Base-by-base conservation (phyloP, 495 filamentous ascomycete genomes). In the Aspergillus indologenus region DNA sequence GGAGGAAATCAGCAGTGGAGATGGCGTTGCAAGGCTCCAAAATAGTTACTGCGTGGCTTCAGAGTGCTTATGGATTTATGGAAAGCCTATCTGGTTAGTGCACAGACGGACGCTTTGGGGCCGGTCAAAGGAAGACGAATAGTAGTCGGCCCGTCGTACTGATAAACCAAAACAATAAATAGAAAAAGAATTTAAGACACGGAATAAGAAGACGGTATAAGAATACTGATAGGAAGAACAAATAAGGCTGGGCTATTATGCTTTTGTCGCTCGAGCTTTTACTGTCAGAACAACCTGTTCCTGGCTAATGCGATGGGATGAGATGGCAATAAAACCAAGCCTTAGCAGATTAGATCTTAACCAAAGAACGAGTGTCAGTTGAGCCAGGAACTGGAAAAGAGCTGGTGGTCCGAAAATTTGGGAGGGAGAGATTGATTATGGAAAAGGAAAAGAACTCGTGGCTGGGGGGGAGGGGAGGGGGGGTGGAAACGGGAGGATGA, bases 1-100 rank as follows among this genome's bases (percentile, higher is more conserved):
- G n/a, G n/a, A n/a, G n/a, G 54, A 54, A 62, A 60, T 50, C 56
- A 53, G 57, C 52, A 61, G 66, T 68, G 66, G 66, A 53, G 66
- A 62, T 64, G 58, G 61, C 56, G 61, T 59, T 66, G 53, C 59
- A 62, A 65, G 57, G 59, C 63, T 56, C 53, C 56, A 58, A 57
- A 59, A 64, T 59, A 43, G 53, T 57, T 57, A 64, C 53, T 53
- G 56, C 43, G 61, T 67, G 54, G 61, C 46, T 59, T 57, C 46
- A 26, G 50, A 48, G 60, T 19, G 45, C 50, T 31, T 57, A 60
- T 61, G 59, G 56, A 34, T 50, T 53, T 51, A 49, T 61, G 59
- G 56, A 48, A 63, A 61, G 61, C 57, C 65, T 67, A 60, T 67
- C 59, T 54, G 42, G 45, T 47, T 49, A 48, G 58, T 43, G 57